phyloP scores from a whole-genome alignment of 176 grass and related monocot genomes.

The Raddia guianensis region DNA sequence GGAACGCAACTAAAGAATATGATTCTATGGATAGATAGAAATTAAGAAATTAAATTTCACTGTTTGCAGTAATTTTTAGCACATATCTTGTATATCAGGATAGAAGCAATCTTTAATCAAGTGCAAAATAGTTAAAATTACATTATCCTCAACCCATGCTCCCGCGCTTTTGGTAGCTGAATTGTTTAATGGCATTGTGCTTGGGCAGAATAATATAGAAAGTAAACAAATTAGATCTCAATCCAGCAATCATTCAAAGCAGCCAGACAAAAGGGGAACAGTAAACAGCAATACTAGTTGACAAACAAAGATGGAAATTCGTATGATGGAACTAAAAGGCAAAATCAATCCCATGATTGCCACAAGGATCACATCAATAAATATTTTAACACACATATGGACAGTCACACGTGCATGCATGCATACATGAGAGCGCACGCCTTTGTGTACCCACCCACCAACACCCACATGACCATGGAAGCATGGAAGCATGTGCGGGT shows the following conservation, averaged over 20 bases:
- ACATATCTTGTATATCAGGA: constrained; percentile 7
- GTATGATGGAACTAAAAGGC: constrained; percentile 9
- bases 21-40: constrained; percentile 1
- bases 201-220: not conserved
- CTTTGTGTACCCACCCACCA: not conserved
- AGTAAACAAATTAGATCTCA: not conserved
- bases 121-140: not conserved
- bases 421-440: not conserved
- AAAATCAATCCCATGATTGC: not conserved
- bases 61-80: not conserved
- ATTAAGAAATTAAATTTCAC: constrained; percentile 8
- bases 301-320: constrained; percentile 1
- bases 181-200: not conserved
- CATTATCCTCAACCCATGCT: constrained; percentile 6
- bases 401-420: not conserved
- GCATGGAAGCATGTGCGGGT: not conserved
- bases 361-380: not conserved
- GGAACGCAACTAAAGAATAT: not conserved
- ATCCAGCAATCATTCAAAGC: constrained; percentile 21
- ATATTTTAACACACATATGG: not conserved
- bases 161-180: constrained; percentile 19
- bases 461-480: not conserved
- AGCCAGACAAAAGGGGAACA: constrained; percentile 16
- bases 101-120: not conserved
- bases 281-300: not conserved